Base-by-base conservation (phyloP, 2,329 filamentous ascomycete species). In the Fusarium poae region DNA sequence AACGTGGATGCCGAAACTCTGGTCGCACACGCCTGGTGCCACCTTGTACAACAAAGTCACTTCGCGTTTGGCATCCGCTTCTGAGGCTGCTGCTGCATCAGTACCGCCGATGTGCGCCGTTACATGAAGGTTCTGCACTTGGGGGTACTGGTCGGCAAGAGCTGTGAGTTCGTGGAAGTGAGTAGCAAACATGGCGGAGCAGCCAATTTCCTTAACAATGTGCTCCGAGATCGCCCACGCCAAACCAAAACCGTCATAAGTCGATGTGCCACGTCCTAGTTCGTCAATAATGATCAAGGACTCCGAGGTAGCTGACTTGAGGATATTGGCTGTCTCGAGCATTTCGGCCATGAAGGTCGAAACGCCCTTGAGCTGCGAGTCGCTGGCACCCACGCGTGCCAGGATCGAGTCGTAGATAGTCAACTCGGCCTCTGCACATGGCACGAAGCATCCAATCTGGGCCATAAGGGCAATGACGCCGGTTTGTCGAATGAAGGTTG, bases 311-410 rank as follows among this genome's bases (percentile, higher is more conserved):
- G 96, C 96, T 0, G 93, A 97, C 82, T 98, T 98, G 76, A 99
- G 89, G 70, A 99, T 99, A 78, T 98, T 98, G 71, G 96, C 94
- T 2, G 96, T 99, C 79, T 99, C 96, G 23, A 99, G 87, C 96
- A 99, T 99, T 82, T 99, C 96, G 3, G 96, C 96, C 97, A 99
- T 99, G 80, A 99, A 99, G 0, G 96, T 99, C 5, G 93, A 97
- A 3, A 99, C 96, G 35, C 96, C 96, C 81, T 98, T 98, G 67
- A 99, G 90, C 79, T 98, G 96, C 9, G 93, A 97, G 80, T 99
- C 97, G 73, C 92, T 96, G 9, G 96, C 97, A 42, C 97, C 96
- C 0, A 99, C 96, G 72, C 96, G 92, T 0, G 97, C 96, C 39
- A 99, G 91, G 65, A 99, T 97, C 67, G 93, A 96, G 82, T 99